A percentile compares a stretch with the other conserved stretches of the same genome.
These are phyloP conservation scores for Fusarium multiceps DNA, from an alignment of 2,329 filamentous ascomycete species.

Conservation along the genomic window DNA sequence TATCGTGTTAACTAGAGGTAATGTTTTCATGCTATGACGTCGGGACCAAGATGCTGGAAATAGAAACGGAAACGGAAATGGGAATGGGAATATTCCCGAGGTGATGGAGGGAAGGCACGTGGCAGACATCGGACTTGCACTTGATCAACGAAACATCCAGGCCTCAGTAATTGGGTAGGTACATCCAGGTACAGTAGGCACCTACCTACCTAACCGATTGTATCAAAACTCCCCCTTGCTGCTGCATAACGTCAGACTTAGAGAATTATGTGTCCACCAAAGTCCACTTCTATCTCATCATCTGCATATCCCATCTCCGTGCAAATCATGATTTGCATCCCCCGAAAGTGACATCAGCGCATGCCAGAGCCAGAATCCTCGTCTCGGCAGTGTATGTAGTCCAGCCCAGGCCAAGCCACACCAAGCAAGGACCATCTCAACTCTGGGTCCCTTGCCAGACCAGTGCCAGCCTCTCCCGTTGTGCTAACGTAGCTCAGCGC, in stretches of 20 bases:
- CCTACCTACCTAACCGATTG: not conserved
- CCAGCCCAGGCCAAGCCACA: not conserved
- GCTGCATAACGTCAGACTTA: not conserved
- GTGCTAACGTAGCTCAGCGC: slow-evolving; percentile 5
- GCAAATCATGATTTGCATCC: slow-evolving; percentile 27
- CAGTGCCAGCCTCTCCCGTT: slow-evolving; percentile 34
- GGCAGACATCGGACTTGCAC: slow-evolving; percentile 13
- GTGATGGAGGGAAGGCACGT: slow-evolving; percentile 23
- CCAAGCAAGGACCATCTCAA: slow-evolving; percentile 16
- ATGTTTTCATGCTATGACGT: slow-evolving; percentile 8
- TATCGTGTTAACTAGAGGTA: not conserved
- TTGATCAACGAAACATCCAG: slow-evolving; percentile 1
- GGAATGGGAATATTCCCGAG: slow-evolving; percentile 23
- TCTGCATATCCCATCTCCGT: slow-evolving; percentile 4
- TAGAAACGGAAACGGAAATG: slow-evolving; percentile 13
- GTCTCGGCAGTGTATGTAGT: slow-evolving; percentile 14
- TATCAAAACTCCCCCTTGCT: not conserved
- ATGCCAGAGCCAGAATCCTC: not conserved
- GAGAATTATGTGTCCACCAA: not conserved
- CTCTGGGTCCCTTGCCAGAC: not conserved
- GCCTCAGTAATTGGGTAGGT: slow-evolving; percentile 15
- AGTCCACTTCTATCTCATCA: slow-evolving; percentile 11
- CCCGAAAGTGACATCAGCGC: slow-evolving; percentile 21
- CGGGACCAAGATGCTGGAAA: not conserved
- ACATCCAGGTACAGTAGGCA: too few species aligned